Evolutionary conservation across 768 basidiomycete species (phyloP).

Genomic region (Tulasnella sp.): DNA sequence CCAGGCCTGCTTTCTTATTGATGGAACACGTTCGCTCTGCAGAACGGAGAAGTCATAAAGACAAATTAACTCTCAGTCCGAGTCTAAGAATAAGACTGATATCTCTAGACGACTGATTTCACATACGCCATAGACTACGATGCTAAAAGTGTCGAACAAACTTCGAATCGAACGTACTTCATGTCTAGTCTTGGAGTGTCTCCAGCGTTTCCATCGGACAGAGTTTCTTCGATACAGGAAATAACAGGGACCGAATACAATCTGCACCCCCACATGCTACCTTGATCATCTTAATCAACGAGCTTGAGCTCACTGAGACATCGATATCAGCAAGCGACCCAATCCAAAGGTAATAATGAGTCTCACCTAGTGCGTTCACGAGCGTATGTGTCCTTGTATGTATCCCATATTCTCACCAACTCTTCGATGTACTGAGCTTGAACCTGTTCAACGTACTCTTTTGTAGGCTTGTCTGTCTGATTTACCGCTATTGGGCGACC

Average conservation of each 20-base stretch:
- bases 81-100: too few relatives aligned
- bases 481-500: slow-evolving; percentile 80
- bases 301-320: slow-evolving; percentile 5
- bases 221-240: too few relatives aligned
- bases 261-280: neutral
- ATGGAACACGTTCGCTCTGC: too few relatives aligned
- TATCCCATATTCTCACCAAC: slow-evolving; percentile 91
- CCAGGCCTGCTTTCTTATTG: too few relatives aligned
- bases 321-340: neutral
- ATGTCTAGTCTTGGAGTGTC: too few relatives aligned
- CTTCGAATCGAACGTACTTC: too few relatives aligned
- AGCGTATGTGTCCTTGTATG: slow-evolving; percentile 91
- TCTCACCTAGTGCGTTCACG: slow-evolving; percentile 53
- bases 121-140: too few relatives aligned
- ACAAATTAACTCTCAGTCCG: too few relatives aligned
- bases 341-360: neutral
- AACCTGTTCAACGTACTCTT: slow-evolving; percentile 68
- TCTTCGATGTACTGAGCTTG: slow-evolving; percentile 89
- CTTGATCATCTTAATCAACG: neutral
- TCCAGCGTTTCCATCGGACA: too few relatives aligned
- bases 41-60: too few relatives aligned
- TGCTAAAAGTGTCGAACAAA: too few relatives aligned
- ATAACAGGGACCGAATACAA: neutral
- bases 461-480: slow-evolving; percentile 68
- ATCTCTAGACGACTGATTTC: too few relatives aligned